phyloP scores from a whole-genome alignment of 163 green algal species.

The Volvox carteri region DNA sequence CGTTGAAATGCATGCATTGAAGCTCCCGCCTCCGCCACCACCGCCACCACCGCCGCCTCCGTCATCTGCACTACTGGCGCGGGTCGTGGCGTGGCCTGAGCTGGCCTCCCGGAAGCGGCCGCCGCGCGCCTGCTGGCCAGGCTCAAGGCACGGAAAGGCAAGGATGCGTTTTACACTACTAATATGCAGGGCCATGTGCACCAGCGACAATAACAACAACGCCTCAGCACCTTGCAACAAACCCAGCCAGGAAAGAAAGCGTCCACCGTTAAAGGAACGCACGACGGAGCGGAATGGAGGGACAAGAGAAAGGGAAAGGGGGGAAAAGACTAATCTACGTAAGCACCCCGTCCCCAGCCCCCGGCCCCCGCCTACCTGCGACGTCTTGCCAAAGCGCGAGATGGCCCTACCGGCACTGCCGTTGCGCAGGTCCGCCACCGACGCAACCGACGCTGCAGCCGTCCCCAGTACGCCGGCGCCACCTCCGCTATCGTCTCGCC shows the following conservation, averaged over 20 bases:
- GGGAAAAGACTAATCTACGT: too few relatives aligned
- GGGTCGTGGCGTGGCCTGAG: background rate
- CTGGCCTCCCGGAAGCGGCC: background rate
- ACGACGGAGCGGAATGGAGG: too few relatives aligned
- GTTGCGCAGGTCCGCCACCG: background rate
- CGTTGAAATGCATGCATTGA: background rate
- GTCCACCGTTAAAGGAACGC: too few relatives aligned
- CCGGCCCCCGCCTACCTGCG: too few relatives aligned
- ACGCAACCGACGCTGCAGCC: background rate
- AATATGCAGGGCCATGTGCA: too few relatives aligned
- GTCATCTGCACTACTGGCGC: background rate
- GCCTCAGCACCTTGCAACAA: too few relatives aligned
- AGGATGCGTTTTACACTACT: too few relatives aligned
- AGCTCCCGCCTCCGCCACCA: background rate
- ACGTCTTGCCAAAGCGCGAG: background rate
- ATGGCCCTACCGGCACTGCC: background rate
- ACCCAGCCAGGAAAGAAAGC: too few relatives aligned
- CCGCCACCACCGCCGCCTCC: background rate
- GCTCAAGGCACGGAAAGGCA: too few relatives aligned
- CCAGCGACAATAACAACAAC: too few relatives aligned
- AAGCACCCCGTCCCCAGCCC: too few relatives aligned
- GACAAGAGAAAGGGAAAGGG: too few relatives aligned
- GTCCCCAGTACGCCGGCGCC: background rate
- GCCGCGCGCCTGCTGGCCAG: background rate
- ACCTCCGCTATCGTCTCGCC: background rate